phyloP scores from a whole-genome alignment of 768 basidiomycete genomes.

The Aureoboletus auriporus region DNA sequence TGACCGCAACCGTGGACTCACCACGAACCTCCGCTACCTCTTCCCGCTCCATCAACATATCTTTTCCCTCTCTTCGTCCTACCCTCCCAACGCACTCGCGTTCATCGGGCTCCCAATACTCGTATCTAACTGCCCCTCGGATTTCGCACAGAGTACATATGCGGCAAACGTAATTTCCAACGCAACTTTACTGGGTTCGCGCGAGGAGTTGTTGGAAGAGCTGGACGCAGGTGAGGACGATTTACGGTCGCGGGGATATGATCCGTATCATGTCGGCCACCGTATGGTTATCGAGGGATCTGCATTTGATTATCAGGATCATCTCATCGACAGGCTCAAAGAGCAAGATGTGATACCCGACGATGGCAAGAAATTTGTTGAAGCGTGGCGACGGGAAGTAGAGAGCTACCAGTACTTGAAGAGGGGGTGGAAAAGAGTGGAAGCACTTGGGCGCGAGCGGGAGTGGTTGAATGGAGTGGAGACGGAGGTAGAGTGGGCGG shows the following conservation, averaged over 20 bases:
- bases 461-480: conserved; percentile 45
- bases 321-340: conserved; percentile 11
- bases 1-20: conserved; percentile 25
- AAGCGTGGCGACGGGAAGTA: conserved; percentile 43
- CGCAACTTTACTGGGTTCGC: conserved; percentile 36
- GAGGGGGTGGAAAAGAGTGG: conserved; percentile 43
- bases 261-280: conserved; percentile 51
- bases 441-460: conserved; percentile 34
- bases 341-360: conserved; percentile 7
- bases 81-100: conserved; percentile 49
- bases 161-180: conserved; percentile 42
- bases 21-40: conserved; percentile 52
- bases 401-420: conserved; percentile 33
- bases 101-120: conserved; percentile 52
- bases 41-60: conserved; percentile 53
- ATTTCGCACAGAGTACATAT: conserved; percentile 41
- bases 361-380: conserved; percentile 43
- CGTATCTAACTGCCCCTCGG: conserved; percentile 37
- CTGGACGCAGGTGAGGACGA: conserved; percentile 22
- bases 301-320: conserved; percentile 39
- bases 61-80: conserved; percentile 43
- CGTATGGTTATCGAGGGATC: conserved; percentile 4
- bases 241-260: conserved; percentile 33
- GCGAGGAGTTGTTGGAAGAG: too few species aligned
- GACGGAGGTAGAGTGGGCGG: conserved; percentile 50